Evolutionary conservation across 176 grass and related monocot genomes (phyloP), one percentile per base, ranked within the genome.

Genomic region (Ananas comosus): DNA sequence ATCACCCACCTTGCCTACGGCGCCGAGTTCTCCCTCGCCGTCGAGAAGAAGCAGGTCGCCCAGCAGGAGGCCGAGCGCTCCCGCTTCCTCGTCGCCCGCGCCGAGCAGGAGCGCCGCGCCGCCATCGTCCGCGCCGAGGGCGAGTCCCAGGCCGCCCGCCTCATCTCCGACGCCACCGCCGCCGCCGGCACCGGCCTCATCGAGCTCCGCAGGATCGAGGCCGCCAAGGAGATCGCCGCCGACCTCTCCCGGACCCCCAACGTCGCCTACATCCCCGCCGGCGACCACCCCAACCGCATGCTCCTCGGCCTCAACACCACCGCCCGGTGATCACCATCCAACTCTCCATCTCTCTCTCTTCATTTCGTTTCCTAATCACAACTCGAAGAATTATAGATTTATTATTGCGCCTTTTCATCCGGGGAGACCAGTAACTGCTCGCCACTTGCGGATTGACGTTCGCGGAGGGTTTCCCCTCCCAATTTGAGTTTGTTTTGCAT

Each of bases 21-120:
- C 8, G 48, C 77, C 13, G 93, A 97, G 68, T 97, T 97, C 86
- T 97, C 93, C 19, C 82, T 50, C 59, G 93, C 93, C 65, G 93
- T 97, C 24, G 93, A 97, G 84, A 97, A 97, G 89, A 97, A 97
- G 82, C 93, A 97, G 86, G 93, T 97, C 47, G 93, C 93, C 12
- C 93, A 97, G 80, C 93, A 92, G 83, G 93, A 97, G 81, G 93
- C 93, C 2, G 93, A 97, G 83, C 93, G 93, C 9, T 97, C 93
- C 73, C 92, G 92, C 77, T 97, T 97, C 89, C 89, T 97, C 68
- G 93, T 92, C 56, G 93, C 93, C 63, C 82, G 82, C 64, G 92
- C 92, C 0, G 92, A 96, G 79, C 92, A 96, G 73, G 92, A 96
- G 83, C 85, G 92, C 67, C 92, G 92, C 8, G 92, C 92, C 8